Evolutionary conservation across 768 basidiomycete species (phyloP), one percentile per base, ranked within the genome.

Genomic region (Termitomyces sp.): DNA sequence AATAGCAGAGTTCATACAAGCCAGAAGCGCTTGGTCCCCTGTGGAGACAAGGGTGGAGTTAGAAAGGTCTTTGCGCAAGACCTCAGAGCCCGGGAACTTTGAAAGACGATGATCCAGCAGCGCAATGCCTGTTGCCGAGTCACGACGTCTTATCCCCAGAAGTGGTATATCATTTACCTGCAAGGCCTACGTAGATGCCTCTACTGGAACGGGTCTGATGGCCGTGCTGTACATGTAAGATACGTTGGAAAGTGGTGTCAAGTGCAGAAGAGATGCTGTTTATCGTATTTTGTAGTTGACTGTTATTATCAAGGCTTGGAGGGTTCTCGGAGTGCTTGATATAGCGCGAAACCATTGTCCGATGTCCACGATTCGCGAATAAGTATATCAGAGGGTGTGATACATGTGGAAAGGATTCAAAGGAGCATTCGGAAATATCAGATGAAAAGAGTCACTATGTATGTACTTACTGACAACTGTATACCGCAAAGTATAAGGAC

Each of bases 331-430:
- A 55, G 14, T 58, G 47, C 8, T 34, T 58, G 44, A 59, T 65
- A 25, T 49, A 66, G 25, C 57, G 58, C 12, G 61, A 56, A 44
- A 56, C 17, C 62, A 60, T 63, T 35, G 10, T 38, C 21, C 38
- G 5, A 29, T 45, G 23, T 14, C 12, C 23, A 25, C 2, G 11
- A n/a, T n/a, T n/a, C n/a, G n/a, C n/a, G n/a, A 12, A 8, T 12
- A 12, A 34, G 34, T 34, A 8, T 34, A 10, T n/a, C n/a, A n/a
- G n/a, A n/a, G n/a, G n/a, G n/a, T n/a, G n/a, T n/a, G n/a, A n/a
- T 34, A 34, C 34, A 10, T n/a, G 10, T 34, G 34, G 7, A 34
- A 34, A 34, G 11, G 34, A 9, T 2, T 29, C 29, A 7, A 7
- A 29, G 29, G 9, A 16, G 44, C 14, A 11, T n/a, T 49, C 49